A percentile compares a stretch with the other conserved stretches of the same genome.
phyloP scores from a whole-genome alignment of 1,284 basidiomycete species.

The Cryptococcus depauperatus region DNA sequence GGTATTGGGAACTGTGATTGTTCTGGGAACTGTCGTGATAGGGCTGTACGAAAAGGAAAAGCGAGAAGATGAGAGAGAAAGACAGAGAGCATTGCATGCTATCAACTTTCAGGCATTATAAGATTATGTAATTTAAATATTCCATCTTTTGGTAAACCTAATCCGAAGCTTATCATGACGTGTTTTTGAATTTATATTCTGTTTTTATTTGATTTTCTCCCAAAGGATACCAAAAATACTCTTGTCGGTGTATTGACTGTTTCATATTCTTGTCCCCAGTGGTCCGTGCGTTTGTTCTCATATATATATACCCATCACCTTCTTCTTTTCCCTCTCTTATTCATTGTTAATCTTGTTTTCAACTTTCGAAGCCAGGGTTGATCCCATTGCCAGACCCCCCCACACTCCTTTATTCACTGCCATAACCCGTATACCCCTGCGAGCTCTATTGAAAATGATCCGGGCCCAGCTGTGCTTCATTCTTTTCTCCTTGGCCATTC shows the following conservation, averaged over 20 bases:
- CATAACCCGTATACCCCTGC: neutral
- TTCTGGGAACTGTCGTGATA: conserved; percentile 74
- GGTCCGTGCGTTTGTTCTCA: no score
- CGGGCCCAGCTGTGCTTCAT: conserved; percentile 9
- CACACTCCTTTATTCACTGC: neutral
- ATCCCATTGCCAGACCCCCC: neutral
- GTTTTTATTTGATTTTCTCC: neutral
- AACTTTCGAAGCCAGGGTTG: no score
- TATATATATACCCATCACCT: no score
- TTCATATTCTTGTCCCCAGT: no score
- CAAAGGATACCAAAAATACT: no score
- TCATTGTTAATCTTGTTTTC: no score
- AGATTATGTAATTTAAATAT: neutral
- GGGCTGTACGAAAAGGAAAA: conserved; percentile 87
- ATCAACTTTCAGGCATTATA: conserved; percentile 94
- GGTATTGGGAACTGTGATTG: conserved; percentile 62
- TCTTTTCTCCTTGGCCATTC: conserved; percentile 6
- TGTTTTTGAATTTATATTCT: no score
- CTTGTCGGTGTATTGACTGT: no score
- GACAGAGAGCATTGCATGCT: conserved; percentile 76
- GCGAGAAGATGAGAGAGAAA: conserved; percentile 85
- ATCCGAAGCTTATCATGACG: no score
- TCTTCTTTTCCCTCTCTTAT: no score
- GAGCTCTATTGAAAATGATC: conserved; percentile 3
- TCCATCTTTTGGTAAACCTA: neutral